These are phyloP conservation scores for Fomitopsis pulvina DNA, from an alignment of 768 basidiomycete species.

Conservation along the genomic window DNA sequence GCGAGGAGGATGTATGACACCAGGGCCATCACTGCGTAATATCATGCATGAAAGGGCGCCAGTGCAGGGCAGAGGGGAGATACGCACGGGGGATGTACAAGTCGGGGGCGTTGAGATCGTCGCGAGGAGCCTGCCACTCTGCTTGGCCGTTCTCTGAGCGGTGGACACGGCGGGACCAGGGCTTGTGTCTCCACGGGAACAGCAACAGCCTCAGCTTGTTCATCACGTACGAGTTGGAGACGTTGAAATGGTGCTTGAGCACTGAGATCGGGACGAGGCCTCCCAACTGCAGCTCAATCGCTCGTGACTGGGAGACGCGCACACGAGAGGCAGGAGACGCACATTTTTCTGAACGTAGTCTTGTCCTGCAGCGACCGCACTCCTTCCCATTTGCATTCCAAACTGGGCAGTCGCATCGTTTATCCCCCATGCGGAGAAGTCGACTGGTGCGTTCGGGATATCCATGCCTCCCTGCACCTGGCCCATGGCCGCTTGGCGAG, in stretches of 20 bases:
- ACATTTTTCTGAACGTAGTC: conserved; percentile 96
- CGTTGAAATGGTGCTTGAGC: conserved; percentile 91
- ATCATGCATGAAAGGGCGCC: neutral
- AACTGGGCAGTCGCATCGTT: conserved; percentile 93
- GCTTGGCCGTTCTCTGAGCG: conserved; percentile 59
- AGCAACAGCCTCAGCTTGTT: conserved; percentile 80
- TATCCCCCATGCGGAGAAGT: conserved; percentile 77
- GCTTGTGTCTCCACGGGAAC: conserved; percentile 93
- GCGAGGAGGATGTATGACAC: conserved; percentile 92
- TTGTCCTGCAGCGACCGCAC: conserved; percentile 88
- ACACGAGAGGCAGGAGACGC: conserved; percentile 17
- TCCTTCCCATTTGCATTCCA: conserved; percentile 91
- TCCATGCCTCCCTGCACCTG: conserved; percentile 31
- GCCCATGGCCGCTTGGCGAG: conserved; percentile 12
- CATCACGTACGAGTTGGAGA: conserved; percentile 93
- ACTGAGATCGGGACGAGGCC: conserved; percentile 68
- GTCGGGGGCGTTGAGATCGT: conserved; percentile 95
- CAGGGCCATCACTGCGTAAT: conserved; percentile 76
- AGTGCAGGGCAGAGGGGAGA: neutral
- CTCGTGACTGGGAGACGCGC: conserved; percentile 8
- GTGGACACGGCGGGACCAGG: conserved; percentile 69
- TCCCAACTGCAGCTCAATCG: conserved; percentile 56
- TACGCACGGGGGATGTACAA: conserved; percentile 86
- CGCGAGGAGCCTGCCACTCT: conserved; percentile 84
- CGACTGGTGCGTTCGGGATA: conserved; percentile 28